phyloP scores from a whole-genome alignment of 805 yeast genomes.

The Sungouiella blattae region DNA sequence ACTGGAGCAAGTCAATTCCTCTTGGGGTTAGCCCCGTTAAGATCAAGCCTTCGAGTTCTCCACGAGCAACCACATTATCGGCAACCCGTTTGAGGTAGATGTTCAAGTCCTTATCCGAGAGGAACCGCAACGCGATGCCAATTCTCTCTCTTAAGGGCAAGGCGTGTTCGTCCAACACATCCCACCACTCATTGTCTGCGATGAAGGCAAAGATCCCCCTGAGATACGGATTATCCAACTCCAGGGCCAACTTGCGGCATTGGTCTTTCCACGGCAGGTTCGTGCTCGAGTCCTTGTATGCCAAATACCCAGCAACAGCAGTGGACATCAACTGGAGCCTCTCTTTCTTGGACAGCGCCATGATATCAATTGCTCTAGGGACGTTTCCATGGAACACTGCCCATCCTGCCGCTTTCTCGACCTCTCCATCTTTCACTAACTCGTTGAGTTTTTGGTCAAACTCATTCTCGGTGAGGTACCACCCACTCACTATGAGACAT shows the following conservation, averaged over 20 bases:
- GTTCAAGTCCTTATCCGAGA: slow-evolving; percentile 75
- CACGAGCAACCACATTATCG: slow-evolving; percentile 64
- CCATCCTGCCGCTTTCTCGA: slow-evolving; percentile 96
- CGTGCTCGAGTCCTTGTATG: slow-evolving; percentile 52
- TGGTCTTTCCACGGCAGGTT: slow-evolving; percentile 91
- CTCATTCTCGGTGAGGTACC: slow-evolving; percentile 78
- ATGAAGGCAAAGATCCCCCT: slow-evolving; percentile 91
- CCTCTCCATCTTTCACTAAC: slow-evolving; percentile 55
- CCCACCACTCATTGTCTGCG: slow-evolving; percentile 96
- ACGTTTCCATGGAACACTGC: slow-evolving; percentile 93
- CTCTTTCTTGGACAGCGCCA: slow-evolving; percentile 70
- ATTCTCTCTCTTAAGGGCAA: slow-evolving; percentile 83
- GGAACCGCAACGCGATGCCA: slow-evolving; percentile 85
- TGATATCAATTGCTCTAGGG: slow-evolving; percentile 71
- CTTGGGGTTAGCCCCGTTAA: slow-evolving; percentile 88
- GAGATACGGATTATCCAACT: slow-evolving; percentile 82
- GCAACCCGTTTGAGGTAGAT: slow-evolving; percentile 69
- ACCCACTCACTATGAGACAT: slow-evolving; percentile 82
- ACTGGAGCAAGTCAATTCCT: slow-evolving; percentile 77
- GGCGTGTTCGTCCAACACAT: slow-evolving; percentile 84
- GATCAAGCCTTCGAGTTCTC: slow-evolving; percentile 88
- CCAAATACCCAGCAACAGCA: slow-evolving; percentile 75
- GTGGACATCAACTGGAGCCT: slow-evolving; percentile 78
- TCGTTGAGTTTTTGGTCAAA: slow-evolving; percentile 63
- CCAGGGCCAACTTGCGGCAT: slow-evolving; percentile 84